Conservation (phyloP, 78 protist species). For the Monocercomonoides exilis region DNA sequence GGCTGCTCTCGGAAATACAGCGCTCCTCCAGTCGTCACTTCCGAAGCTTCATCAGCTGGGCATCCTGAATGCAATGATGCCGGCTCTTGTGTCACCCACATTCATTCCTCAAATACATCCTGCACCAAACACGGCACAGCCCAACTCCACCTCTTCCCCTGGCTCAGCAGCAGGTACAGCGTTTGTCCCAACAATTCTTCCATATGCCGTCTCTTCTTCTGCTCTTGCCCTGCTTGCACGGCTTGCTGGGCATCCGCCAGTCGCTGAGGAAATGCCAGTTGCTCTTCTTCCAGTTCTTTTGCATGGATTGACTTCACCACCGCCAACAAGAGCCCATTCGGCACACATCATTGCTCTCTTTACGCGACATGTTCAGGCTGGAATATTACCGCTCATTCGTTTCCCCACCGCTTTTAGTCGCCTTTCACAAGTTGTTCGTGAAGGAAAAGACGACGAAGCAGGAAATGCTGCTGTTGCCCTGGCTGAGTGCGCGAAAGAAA, state of each 20-base stretch:
- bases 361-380: background rate
- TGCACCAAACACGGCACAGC: background rate
- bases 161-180: too few species aligned
- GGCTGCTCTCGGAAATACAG: too few species aligned
- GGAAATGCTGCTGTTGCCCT: constrained; percentile 12
- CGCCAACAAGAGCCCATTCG: background rate
- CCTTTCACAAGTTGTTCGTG: background rate
- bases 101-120: background rate
- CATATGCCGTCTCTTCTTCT: too few species aligned
- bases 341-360: background rate
- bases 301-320: background rate
- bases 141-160: background rate
- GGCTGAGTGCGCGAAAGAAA: constrained; percentile 1
- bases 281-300: background rate
- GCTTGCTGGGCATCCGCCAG: background rate
- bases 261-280: constrained; percentile 1
- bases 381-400: background rate
- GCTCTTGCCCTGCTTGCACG: constrained; percentile 11
- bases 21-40: too few species aligned
- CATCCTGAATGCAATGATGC: too few species aligned
- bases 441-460: constrained; percentile 11
- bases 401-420: background rate
- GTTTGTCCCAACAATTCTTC: too few species aligned
- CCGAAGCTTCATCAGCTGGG: too few species aligned
- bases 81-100: background rate